A percentile compares a stretch with the other conserved stretches of the same genome.
Conservation (phyloP, 306 rosid species). For the Ormosia semicastrata region DNA sequence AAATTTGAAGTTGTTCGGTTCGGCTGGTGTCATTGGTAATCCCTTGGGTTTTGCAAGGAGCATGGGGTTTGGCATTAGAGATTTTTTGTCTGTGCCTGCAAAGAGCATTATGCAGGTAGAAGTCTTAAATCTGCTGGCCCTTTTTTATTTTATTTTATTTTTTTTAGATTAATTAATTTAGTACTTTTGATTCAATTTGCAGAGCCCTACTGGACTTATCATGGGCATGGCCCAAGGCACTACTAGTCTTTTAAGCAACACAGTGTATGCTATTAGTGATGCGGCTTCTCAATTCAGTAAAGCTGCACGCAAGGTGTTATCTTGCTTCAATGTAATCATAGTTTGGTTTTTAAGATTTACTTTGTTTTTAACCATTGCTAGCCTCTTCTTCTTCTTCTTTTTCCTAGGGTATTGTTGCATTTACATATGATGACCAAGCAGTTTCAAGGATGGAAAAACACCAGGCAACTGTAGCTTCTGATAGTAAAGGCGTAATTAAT, state of each 20-base stretch:
- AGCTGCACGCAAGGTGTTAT: slow-evolving; percentile 92
- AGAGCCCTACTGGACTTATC: slow-evolving; percentile 92
- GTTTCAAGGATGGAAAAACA: slow-evolving; percentile 67
- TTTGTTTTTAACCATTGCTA: slow-evolving; percentile 11
- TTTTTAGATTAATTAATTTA: slow-evolving; percentile 7
- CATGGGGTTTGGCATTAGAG: slow-evolving; percentile 84
- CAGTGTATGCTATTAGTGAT: slow-evolving; percentile 90
- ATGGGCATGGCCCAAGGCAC: slow-evolving; percentile 96
- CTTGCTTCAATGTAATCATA: slow-evolving; percentile 19
- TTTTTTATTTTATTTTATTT: background rate
- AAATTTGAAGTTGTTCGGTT: slow-evolving; percentile 81
- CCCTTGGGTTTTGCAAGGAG: slow-evolving; percentile 98
- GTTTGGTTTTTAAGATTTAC: background rate
- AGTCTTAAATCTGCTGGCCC: background rate
- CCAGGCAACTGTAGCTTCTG: slow-evolving; percentile 59
- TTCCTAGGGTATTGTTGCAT: slow-evolving; percentile 88
- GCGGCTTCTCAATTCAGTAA: slow-evolving; percentile 95
- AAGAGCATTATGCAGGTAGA: slow-evolving; percentile 74
- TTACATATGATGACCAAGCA: slow-evolving; percentile 89
- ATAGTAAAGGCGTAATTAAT: slow-evolving; percentile 77
- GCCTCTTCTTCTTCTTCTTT: background rate
- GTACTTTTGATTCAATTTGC: slow-evolving; percentile 30
- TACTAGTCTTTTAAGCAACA: slow-evolving; percentile 88
- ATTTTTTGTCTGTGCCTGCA: slow-evolving; percentile 89
- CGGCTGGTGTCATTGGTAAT: slow-evolving; percentile 98